Percentiles rank a stretch among this genome's conserved stretches.
These are phyloP conservation scores for Chondrostereum purpureum DNA, from an alignment of 1,284 basidiomycete genomes.

Conservation along the genomic window DNA sequence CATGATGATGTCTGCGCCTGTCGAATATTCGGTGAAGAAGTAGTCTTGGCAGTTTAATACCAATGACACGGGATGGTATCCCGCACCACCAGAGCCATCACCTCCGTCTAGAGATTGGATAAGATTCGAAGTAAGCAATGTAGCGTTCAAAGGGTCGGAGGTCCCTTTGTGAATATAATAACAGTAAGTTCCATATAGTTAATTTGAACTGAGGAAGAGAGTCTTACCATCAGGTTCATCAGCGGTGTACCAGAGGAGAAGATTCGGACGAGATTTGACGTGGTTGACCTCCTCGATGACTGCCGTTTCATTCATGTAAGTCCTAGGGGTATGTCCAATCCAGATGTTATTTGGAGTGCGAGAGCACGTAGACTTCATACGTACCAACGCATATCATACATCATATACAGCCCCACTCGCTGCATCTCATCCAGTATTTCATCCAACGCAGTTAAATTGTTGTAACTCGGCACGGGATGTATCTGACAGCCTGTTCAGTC, in stretches of 20 bases:
- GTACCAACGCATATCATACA: constrained; percentile 73
- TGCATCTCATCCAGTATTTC: constrained; percentile 64
- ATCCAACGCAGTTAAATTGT: constrained; percentile 49
- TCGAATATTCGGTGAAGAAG: constrained; percentile 50
- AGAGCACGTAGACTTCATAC: too few relatives aligned
- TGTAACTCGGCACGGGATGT: constrained; percentile 60
- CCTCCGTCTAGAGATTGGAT: constrained; percentile 59
- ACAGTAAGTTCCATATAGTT: too few relatives aligned
- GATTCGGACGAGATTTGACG: constrained; percentile 58
- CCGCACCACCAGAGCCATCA: constrained; percentile 21
- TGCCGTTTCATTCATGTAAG: constrained; percentile 56
- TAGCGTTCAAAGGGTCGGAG: constrained; percentile 58
- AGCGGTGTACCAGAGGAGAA: constrained; percentile 71
- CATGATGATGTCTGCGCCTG: constrained; percentile 53
- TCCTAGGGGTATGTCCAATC: constrained; percentile 29
- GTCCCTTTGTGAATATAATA: constrained; percentile 43
- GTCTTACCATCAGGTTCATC: background rate
- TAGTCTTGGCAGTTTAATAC: constrained; percentile 73
- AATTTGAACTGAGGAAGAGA: background rate
- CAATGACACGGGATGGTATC: constrained; percentile 69
- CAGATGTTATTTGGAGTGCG: constrained; percentile 3
- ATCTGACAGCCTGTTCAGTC: constrained; percentile 29
- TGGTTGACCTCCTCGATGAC: constrained; percentile 61
- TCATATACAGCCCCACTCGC: constrained; percentile 62
- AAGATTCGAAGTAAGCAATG: constrained; percentile 48